Conservation (phyloP, 2,329 filamentous ascomycete genomes). For the Fusarium illudens region DNA sequence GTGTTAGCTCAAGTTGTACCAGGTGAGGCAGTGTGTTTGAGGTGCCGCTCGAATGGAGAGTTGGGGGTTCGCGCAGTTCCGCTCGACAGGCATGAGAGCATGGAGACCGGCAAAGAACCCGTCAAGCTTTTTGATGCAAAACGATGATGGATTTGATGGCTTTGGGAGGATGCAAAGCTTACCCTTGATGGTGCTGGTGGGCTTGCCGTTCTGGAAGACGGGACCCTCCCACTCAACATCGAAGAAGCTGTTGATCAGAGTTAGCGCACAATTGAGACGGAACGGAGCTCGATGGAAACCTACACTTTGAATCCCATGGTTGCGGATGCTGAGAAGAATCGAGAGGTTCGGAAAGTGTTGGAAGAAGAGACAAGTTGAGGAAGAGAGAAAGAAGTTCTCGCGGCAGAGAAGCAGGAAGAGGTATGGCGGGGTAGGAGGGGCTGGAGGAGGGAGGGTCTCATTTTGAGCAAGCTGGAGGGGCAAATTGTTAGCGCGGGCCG, state of each 20-base stretch:
- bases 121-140: neutral
- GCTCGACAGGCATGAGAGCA: neutral
- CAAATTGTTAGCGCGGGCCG: slow-evolving; percentile 49
- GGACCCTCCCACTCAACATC: slow-evolving; percentile 78
- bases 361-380: slow-evolving; percentile 54
- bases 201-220: slow-evolving; percentile 66
- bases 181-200: slow-evolving; percentile 67
- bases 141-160: slow-evolving; percentile 11
- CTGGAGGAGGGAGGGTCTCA: slow-evolving; percentile 56
- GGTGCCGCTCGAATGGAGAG: slow-evolving; percentile 15
- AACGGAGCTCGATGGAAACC: slow-evolving; percentile 48
- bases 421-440: slow-evolving; percentile 59
- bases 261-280: slow-evolving; percentile 31
- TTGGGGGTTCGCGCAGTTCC: slow-evolving; percentile 7
- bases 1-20: slow-evolving; percentile 29
- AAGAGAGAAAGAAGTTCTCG: slow-evolving; percentile 54
- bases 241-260: slow-evolving; percentile 65
- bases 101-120: neutral
- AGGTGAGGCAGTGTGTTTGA: neutral
- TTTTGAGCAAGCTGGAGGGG: slow-evolving; percentile 55
- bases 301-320: slow-evolving; percentile 78
- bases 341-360: slow-evolving; percentile 49
- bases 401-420: slow-evolving; percentile 50
- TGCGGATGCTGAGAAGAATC: slow-evolving; percentile 67
- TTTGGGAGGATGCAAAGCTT: slow-evolving; percentile 48